Evolutionary conservation across 352 stramenopile species (phyloP), one percentile per base, ranked within the genome.

Genomic region (Phytophthora litchii): DNA sequence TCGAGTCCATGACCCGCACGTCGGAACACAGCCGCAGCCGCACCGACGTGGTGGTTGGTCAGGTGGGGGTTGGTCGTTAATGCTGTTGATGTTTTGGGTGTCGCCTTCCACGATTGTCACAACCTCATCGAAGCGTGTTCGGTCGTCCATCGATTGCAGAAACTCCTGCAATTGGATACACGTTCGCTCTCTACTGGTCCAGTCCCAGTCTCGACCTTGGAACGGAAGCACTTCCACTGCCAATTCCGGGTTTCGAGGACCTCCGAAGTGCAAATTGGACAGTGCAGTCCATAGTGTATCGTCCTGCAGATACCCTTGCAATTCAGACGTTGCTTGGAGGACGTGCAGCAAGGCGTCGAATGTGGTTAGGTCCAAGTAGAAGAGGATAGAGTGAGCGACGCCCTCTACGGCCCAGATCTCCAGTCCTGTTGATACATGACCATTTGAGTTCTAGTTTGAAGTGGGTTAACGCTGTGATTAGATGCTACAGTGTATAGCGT

Each of bases 21-120:
- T 27, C 49, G 40, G 54, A 82, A 88, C 1, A 85, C 59, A 3
- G 59, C 73, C 0, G 31, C 53, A 6, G 75, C 72, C 2, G 72
- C 70, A 13, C 75, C 78, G 17, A 69, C 68, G 51, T 70, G 54
- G 38, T 71, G 67, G 51, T 78, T 83, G 0, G 46, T 49, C 38
- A 88, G 38, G 14, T 61, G 38, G 7, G 64, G 41, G 35, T 70
- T 80, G 16, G 75, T 78, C 9, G 78, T 67, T 42, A 27, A 83
- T 64, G 14, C 48, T 41, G 4, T 41, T 21, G 12, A 54, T 29
- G 20, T 54, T 10, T 10, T 52, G 50, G 32, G 80, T 70, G 44
- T 83, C 61, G 5, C 52, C 66, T 4, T 37, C 36, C 12, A 79
- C 25, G 16, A 83, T 32, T 1, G 34, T 38, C 42, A 80, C 55